Percentiles rank a stretch among this genome's conserved stretches.
phyloP scores from a whole-genome alignment of 805 yeast genomes.

The Wickerhamomyces sydowiorum region DNA sequence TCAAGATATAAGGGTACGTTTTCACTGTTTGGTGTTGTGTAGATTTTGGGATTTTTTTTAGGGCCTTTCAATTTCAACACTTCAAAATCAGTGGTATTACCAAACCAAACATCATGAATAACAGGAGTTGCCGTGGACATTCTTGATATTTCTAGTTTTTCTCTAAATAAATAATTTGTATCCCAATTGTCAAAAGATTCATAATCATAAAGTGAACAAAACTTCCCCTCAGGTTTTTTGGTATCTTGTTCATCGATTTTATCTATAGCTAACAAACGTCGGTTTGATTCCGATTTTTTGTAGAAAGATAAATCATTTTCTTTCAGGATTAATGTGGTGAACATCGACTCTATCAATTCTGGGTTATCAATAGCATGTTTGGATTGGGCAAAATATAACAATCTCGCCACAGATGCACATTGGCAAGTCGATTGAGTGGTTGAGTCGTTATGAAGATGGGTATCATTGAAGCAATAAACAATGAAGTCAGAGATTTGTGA shows the following conservation, averaged over 20 bases:
- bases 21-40: conserved; percentile 2
- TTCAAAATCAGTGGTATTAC: conserved; percentile 73
- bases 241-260: conserved; percentile 13
- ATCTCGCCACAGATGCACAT: conserved; percentile 33
- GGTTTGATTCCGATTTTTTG: conserved; percentile 3
- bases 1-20: conserved; percentile 40
- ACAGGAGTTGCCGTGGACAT: conserved; percentile 78
- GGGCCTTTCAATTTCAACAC: conserved; percentile 20
- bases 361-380: conserved; percentile 22
- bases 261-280: conserved; percentile 20
- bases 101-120: conserved; percentile 61
- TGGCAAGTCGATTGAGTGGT: conserved; percentile 22
- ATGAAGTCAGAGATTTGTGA: conserved; percentile 70
- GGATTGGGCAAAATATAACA: conserved; percentile 39
- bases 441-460: conserved; percentile 23
- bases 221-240: conserved; percentile 12
- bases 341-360: conserved; percentile 18
- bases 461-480: conserved; percentile 58
- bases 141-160: conserved; percentile 73
- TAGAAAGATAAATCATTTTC: conserved; percentile 11
- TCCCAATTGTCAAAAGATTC: conserved; percentile 56
- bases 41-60: conserved; percentile 6
- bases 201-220: conserved; percentile 32
- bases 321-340: conserved; percentile 17
- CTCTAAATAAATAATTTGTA: conserved; percentile 61